Evolutionary conservation across 805 yeast genomes (phyloP), one percentile per base, ranked within the genome.

Genomic region (Metschnikowia anglica): DNA sequence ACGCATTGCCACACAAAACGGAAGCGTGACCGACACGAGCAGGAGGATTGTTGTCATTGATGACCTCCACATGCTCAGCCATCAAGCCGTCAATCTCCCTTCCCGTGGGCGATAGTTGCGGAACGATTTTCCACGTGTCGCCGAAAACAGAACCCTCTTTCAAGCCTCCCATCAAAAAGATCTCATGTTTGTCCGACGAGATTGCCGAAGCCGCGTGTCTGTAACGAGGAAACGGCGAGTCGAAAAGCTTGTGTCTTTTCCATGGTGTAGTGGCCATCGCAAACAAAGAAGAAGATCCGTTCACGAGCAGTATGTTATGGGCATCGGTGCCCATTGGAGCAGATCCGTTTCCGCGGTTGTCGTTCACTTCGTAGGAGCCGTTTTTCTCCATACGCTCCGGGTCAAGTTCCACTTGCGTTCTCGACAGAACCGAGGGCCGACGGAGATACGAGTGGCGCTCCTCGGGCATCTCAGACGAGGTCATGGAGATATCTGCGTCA

Each of bases 21-120:
- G 95, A 77, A 5, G 96, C 88, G 65, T 93, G 99, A 3, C 98
- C 98, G 5, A 91, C 97, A 55, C 99, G 81, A 25, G 98, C 97
- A 15, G 96, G 91, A 2, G 97, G 97, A 13, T 88, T 79, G 38
- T 85, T 81, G 48, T 80, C 78, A 47, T 85, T 86, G 46, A 85
- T 87, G 26, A 64, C 65, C 41, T 62, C 74, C 39, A 63, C 56
- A 34, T 52, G 59, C 26, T 56, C 56, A 8, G 73, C 71, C 35
- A 55, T 47, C 45, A 61, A 65, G 11, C 55, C 56, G n/a, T 43
- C 49, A 18, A 61, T 50, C 13, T 54, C 55, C 13, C 20, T 28
- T n/a, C 58, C 53, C 18, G 56, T 23, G 13, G 56, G 35, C 2
- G 53, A 50, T 5, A 63, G 61, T 34, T 60, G 65, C 2, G 87